Base-by-base conservation (phyloP, 371 early-diverging fungal genomes). In the Vairimorpha ceranae region DNA sequence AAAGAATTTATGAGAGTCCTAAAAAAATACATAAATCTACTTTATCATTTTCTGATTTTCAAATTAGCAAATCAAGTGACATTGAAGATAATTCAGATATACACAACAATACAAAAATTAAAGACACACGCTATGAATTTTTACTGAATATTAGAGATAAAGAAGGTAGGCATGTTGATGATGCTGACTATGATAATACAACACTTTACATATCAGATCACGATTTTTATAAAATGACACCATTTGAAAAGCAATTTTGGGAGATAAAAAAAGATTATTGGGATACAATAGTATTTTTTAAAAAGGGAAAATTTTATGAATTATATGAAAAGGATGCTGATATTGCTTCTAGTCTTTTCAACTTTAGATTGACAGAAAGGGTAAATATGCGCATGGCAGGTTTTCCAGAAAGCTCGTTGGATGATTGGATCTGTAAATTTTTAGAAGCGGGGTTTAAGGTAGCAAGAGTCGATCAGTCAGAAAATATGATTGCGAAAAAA, bases 341-440 rank as follows among this genome's bases (percentile, higher is more conserved):
- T 65, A 90, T 99, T 74, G 97, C 93, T n/a, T 90, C 92, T 73
- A 90, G 89, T 66, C 85, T 91, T 66, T 97, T 97, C 83, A 97
- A 95, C 80, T 84, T 97, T 72, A 95, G 93, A 72, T 77, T 97
- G 77, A 92, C 93, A 0, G 95, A 95, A 71, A 87, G 99, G 14
- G 93, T 91, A 43, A 93, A 93, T 83, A 97, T 99, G 98, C 86
- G 91, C 43, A 97, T 99, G 99, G 93, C 91, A 0, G 99, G 99
- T 8, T 92, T 97, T 0, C 99, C 99, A 19, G 97, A 94, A 80
- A 85, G 85, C 41, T 87, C 89, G 2, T 93, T 95, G 77, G 94
- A 96, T 56, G 86, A 88, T 74, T 99, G 96, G 96, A 92, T 93
- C 0, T 86, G 90, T 0, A 91, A 93, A 83, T 96, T 97, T 80